Evolutionary conservation across 768 basidiomycete genomes (phyloP), one percentile per base, ranked within the genome.

Genomic region (Termitomyces sp.): DNA sequence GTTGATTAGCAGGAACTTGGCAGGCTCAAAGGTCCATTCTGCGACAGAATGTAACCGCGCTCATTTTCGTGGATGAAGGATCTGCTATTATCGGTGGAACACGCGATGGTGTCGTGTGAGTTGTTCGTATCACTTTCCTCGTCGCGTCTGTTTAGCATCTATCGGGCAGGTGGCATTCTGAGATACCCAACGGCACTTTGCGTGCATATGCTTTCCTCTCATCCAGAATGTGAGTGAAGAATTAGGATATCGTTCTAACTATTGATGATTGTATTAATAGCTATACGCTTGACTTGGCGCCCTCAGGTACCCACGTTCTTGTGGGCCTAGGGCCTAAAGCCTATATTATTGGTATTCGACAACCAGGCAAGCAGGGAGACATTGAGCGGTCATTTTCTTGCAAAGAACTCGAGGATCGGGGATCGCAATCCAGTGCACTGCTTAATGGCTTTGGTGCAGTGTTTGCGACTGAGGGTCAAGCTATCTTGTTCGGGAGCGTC

Each of bases 81-180:
- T 75, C 76, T 37, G 84, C 82, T 49, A 70, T 89, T 46, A 71
- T 89, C 24, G 87, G 88, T 0, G 88, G 86, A 2, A 88, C 88
- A 29, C 78, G 77, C 54, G 87, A 89, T 62, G 87, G 87, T 12
- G 82, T 84, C 20, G 63, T 89, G 87, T 88, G 68, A 56, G 84
- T 29, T 39, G 82, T 29, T 39, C 24, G 12, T 31, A 41, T 9
- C 45, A 46, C 45, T 26, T n/a, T 54, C 29, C 29, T 47, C 29
- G 42, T 37, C 47, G 4, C 5, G 10, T 50, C 37, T n/a, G 57
- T 51, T 57, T 36, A 55, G 16, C 29, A 57, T 49, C 62, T 41
- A 56, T 28, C 56, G 3, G 51, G 37, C 31, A 87, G 86, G 60
- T 88, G 87, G 87, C 79, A 84, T 66, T 86, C 82, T 62, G 81